Base-by-base conservation (phyloP, 257 asterid species). In the Schizonepeta tenuifolia region DNA sequence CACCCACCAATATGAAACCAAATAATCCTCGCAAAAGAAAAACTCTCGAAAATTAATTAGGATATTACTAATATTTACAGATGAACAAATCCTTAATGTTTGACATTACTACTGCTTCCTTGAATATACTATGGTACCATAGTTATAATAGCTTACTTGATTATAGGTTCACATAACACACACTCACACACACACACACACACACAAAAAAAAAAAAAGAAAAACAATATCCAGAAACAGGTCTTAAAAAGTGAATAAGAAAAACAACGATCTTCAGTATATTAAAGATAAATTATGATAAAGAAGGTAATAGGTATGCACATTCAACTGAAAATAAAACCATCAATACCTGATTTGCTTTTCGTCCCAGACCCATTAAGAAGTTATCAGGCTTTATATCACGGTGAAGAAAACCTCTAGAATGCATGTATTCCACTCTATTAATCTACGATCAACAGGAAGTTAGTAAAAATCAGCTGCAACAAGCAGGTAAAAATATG, bases 341-440 rank as follows among this genome's bases (percentile, higher is more conserved):
- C 50, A 40, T 40, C 56, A 64, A 22, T 71, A 91, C 97, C 97
- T 92, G 97, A 78, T 90, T 89, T 51, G 97, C 96, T 83, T 92
- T 89, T 64, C 95, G 96, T 54, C 97, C 97, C 77, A 92, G 76
- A 36, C 97, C 97, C 96, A 92, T 92, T 76, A 92, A 80, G 82
- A 92, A 92, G 85, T 92, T 92, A 75, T 92, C 97, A 9, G 97
- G 97, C 86, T 92, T 92, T 72, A 92, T 86, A 72, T 92, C 97
- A 47, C 97, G 97, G 83, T 92, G 97, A 81, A 92, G 95, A 85
- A 92, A 92, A 49, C 97, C 96, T 83, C 90, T 82, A 9, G 96
- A 82, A 77, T 92, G 96, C 90, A 91, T 85, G 80, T 83, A 91
- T 64, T 91, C 97, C 68, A 88, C 90, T 81, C 96, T 85, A 75